A percentile compares a stretch with the other conserved stretches of the same genome.
Evolutionary conservation across 176 grass and related monocot genomes (phyloP).

Genomic region (Areca catechu): DNA sequence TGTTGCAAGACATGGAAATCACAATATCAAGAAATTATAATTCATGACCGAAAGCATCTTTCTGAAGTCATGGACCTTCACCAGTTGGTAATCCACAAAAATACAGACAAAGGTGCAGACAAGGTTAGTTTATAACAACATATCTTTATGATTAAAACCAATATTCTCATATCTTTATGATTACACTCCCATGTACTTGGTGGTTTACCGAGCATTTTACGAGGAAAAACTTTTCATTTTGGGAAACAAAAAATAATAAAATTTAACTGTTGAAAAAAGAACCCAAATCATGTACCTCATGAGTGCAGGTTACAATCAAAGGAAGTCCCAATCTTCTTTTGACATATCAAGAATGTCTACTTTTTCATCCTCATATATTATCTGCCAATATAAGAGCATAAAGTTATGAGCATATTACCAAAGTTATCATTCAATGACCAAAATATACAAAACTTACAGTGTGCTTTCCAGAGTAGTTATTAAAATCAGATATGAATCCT

Average conservation of each 20-base stretch:
- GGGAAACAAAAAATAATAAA: background rate
- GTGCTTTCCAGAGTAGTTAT: constrained; percentile 37
- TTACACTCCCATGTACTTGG: no score
- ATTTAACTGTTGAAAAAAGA: background rate
- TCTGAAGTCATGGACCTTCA: no score
- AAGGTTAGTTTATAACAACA: no score
- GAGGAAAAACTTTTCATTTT: background rate
- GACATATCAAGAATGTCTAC: constrained; percentile 50
- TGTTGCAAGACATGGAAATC: no score
- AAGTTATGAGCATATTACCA: background rate
- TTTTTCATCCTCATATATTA: constrained; percentile 47
- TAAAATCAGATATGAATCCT: constrained; percentile 48
- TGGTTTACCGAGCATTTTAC: no score
- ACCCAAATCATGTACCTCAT: constrained; percentile 1
- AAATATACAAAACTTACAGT: constrained; percentile 23
- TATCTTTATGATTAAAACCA: no score
- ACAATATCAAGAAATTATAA: no score
- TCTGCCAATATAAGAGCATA: constrained; percentile 27
- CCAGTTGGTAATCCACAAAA: no score
- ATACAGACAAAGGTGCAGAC: no score
- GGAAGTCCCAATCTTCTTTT: constrained; percentile 64
- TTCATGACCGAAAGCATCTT: no score
- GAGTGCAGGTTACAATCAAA: constrained; percentile 21
- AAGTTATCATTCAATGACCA: background rate
- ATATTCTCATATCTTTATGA: no score